Conservation (phyloP, 768 basidiomycete species). For the Dioszegia crocea region DNA sequence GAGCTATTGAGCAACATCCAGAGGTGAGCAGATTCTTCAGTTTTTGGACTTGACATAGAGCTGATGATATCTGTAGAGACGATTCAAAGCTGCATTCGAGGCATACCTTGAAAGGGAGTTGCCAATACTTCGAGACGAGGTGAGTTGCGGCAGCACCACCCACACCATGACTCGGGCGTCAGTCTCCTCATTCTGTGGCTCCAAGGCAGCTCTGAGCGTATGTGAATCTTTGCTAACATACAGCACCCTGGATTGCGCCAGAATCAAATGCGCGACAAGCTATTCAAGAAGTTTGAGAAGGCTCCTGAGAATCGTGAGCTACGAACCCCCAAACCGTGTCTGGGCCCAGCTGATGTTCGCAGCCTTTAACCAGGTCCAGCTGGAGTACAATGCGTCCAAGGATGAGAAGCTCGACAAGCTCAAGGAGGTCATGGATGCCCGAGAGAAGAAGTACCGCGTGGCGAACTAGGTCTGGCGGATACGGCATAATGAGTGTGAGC, state of each 20-base stretch:
- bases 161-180: too few species aligned
- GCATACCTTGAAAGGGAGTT: constrained; percentile 84
- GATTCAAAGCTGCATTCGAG: constrained; percentile 90
- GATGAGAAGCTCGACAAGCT: constrained; percentile 77
- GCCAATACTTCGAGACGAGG: constrained; percentile 70
- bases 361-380: constrained; percentile 71
- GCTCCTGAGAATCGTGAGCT: constrained; percentile 89
- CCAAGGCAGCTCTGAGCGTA: not conserved
- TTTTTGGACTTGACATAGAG: not conserved
- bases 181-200: too few species aligned
- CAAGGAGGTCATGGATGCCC: constrained; percentile 52
- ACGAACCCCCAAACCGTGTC: not conserved
- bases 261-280: constrained; percentile 87
- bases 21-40: constrained; percentile 59
- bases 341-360: not conserved
- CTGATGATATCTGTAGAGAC: constrained; percentile 56
- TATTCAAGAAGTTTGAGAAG: constrained; percentile 95
- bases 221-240: not conserved
- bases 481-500: too few species aligned
- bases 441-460: constrained; percentile 43
- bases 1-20: constrained; percentile 81
- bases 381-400: constrained; percentile 80
- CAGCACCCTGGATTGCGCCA: constrained; percentile 84
- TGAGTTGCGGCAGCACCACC: constrained; percentile 48
- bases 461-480: constrained; percentile 12